These are phyloP conservation scores for Dryadomyces quercus-mongolicae DNA, from an alignment of 2,329 filamentous ascomycete species.

Conservation along the genomic window DNA sequence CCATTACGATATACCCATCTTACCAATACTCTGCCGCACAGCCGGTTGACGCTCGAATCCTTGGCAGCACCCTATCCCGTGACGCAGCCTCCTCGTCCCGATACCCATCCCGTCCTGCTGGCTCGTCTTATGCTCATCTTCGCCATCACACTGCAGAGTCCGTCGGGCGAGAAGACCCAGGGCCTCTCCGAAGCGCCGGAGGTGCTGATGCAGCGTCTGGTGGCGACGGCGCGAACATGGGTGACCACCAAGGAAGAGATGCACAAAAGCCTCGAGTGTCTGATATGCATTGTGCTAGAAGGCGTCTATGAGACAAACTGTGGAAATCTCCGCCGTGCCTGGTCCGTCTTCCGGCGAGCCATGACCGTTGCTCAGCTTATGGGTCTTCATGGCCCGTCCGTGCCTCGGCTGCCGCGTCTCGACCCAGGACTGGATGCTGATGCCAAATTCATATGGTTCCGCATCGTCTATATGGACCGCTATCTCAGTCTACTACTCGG, in stretches of 20 bases:
- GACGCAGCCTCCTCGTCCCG: background rate
- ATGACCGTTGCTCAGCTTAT: slow-evolving; percentile 18
- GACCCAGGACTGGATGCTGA: slow-evolving; percentile 16
- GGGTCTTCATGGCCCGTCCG: slow-evolving; percentile 5
- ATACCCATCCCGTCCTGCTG: background rate
- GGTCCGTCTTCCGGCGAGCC: slow-evolving; percentile 31
- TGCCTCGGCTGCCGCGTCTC: slow-evolving; percentile 6
- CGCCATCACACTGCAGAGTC: slow-evolving; percentile 3
- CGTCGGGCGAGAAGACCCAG: background rate
- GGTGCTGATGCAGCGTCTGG: slow-evolving; percentile 3
- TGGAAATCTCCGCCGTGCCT: slow-evolving; percentile 33
- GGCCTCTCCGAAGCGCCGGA: background rate
- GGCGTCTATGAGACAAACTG: slow-evolving; percentile 31
- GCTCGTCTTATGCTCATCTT: background rate
- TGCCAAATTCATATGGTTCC: slow-evolving; percentile 32
- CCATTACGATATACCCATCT: background rate
- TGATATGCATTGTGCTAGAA: slow-evolving; percentile 37
- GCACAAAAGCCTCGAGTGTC: slow-evolving; percentile 31
- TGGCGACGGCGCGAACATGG: slow-evolving; percentile 8
- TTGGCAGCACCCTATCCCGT: background rate
- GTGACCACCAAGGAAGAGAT: slow-evolving; percentile 35
- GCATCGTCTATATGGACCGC: slow-evolving; percentile 31
- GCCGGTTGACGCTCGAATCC: background rate
- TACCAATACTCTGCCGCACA: background rate
- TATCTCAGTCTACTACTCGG: slow-evolving; percentile 37